These are phyloP conservation scores for Pseudopithomyces maydicus DNA, from an alignment of 2,329 filamentous ascomycete species.

Conservation along the genomic window DNA sequence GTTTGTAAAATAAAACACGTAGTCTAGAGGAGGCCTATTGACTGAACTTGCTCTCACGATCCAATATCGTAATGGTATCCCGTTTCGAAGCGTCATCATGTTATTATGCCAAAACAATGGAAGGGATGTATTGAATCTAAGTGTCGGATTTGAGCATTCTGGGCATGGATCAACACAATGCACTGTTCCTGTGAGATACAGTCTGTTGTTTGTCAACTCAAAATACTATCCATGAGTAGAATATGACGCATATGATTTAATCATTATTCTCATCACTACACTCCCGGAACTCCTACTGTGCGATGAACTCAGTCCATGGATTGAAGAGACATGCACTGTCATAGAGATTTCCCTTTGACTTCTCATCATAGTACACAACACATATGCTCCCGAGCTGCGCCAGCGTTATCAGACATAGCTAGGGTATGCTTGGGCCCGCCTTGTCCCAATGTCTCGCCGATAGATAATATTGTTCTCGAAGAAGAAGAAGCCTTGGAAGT, in stretches of 20 bases:
- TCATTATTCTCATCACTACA: constrained; percentile 15
- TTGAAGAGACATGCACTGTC: constrained; percentile 13
- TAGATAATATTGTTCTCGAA: constrained; percentile 11
- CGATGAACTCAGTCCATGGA: constrained; percentile 9
- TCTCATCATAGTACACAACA: constrained; percentile 11
- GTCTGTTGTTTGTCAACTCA: background rate
- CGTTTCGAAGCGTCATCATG: constrained; percentile 2
- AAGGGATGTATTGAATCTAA: background rate
- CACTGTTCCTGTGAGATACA: constrained; percentile 14
- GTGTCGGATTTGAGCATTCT: background rate
- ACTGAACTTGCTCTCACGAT: constrained; percentile 13
- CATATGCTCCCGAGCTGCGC: constrained; percentile 8
- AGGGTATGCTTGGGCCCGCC: background rate
- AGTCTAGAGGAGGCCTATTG: constrained; percentile 11
- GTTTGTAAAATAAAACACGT: background rate
- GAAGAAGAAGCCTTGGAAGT: constrained; percentile 12
- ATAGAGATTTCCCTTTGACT: constrained; percentile 10
- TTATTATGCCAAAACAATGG: constrained; percentile 11
- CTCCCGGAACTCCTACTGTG: constrained; percentile 11
- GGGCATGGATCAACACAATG: constrained; percentile 7
- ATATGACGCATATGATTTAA: constrained; percentile 1
- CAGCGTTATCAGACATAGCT: background rate
- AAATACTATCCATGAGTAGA: too few species aligned
- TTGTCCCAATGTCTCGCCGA: constrained; percentile 11
- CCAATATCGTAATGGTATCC: constrained; percentile 13